phyloP scores from a whole-genome alignment of 2,329 filamentous ascomycete genomes.

The Fusarium citri region DNA sequence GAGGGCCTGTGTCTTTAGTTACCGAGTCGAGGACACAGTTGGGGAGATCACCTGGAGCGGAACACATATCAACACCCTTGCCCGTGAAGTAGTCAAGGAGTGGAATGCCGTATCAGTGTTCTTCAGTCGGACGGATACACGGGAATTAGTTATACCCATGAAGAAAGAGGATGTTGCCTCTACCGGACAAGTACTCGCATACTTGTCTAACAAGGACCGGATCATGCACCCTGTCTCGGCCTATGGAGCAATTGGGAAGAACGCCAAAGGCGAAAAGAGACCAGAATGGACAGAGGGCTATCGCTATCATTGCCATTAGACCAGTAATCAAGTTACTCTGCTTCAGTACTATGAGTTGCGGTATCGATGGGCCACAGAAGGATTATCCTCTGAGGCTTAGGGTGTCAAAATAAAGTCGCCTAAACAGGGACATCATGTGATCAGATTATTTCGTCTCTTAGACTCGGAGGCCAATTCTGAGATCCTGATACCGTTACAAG shows the following conservation, averaged over 20 bases:
- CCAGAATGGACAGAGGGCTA: too few relatives aligned
- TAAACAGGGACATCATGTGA: too few relatives aligned
- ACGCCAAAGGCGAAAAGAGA: too few relatives aligned
- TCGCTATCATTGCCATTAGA: not conserved
- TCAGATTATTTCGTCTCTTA: not conserved
- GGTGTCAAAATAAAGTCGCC: not conserved
- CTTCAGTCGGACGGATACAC: not conserved
- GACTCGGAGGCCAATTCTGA: not conserved
- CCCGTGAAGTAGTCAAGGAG: not conserved
- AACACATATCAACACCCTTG: not conserved
- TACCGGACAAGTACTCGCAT: not conserved
- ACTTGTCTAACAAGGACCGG: not conserved
- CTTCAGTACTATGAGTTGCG: not conserved
- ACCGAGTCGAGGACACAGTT: not conserved
- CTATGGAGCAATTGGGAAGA: not conserved
- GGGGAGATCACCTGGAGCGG: conserved; percentile 2
- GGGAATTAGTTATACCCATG: not conserved
- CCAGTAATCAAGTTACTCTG: not conserved
- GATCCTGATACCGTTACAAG: not conserved
- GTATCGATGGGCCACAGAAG: not conserved
- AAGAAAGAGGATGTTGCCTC: not conserved
- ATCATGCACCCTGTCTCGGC: not conserved
- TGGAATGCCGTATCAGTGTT: not conserved
- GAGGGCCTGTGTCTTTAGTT: not conserved
- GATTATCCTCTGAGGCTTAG: not conserved